Evolutionary conservation across 192 early-diverging fungal genomes (phyloP).

Genomic region (Mortierella antarctica): DNA sequence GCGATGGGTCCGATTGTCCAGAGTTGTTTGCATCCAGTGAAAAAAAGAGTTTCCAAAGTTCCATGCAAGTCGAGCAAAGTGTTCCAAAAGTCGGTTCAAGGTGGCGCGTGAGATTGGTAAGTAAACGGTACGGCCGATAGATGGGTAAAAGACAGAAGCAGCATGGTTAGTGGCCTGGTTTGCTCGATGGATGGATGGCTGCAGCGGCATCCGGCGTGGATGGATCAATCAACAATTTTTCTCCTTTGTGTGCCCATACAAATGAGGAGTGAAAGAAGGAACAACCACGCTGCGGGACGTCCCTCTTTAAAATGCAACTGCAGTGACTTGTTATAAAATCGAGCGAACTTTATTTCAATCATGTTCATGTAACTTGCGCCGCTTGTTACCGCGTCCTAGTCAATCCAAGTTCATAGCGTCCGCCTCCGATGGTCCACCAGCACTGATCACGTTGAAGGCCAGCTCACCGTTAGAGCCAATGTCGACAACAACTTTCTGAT

Average conservation of each 20-base stretch:
- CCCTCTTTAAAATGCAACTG: no score
- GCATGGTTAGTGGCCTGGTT: conserved; percentile 27
- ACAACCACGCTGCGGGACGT: not conserved
- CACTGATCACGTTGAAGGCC: conserved; percentile 36
- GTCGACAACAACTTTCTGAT: conserved; percentile 62
- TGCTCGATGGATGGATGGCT: conserved; percentile 30
- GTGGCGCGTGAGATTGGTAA: not conserved
- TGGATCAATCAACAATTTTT: conserved; percentile 15
- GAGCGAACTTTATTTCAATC: not conserved
- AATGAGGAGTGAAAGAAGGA: conserved; percentile 49
- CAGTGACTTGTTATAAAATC: no score
- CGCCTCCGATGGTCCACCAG: not conserved
- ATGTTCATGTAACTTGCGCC: not conserved
- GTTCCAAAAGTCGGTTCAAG: not conserved
- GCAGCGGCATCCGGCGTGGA: not conserved
- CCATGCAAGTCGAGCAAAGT: not conserved
- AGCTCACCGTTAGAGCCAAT: conserved; percentile 32
- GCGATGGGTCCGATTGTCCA: not conserved
- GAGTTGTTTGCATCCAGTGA: no score
- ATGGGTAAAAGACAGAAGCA: not conserved
- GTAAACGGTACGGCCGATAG: not conserved
- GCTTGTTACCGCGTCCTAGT: conserved; percentile 1
- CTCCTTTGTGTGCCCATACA: conserved; percentile 22
- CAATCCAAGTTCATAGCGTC: conserved; percentile 43
- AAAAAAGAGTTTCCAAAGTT: not conserved